Evolutionary conservation across 371 early-diverging fungal genomes (phyloP).

Genomic region (Blakeslea trispora): DNA sequence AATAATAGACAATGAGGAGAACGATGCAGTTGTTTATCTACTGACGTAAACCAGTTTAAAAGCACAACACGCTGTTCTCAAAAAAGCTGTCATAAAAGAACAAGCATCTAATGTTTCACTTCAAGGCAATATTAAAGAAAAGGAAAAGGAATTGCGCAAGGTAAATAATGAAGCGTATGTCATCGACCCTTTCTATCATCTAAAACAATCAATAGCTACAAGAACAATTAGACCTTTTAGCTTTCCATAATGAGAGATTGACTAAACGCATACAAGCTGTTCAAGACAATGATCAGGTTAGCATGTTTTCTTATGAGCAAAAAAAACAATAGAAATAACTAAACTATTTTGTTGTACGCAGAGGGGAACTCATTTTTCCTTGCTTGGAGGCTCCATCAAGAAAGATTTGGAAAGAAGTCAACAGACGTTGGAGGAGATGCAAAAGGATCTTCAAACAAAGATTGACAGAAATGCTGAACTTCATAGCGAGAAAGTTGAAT

Average conservation of each 20-base stretch:
- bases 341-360: slow-evolving; percentile 5
- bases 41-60: slow-evolving; percentile 46
- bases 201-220: slow-evolving; percentile 30
- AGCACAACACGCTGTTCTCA: slow-evolving; percentile 63
- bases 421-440: slow-evolving; percentile 55
- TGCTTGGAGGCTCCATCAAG: slow-evolving; percentile 60
- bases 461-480: slow-evolving; percentile 64
- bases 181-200: no score
- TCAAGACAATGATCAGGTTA: slow-evolving; percentile 52
- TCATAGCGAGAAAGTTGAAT: slow-evolving; percentile 12
- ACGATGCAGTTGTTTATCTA: no score
- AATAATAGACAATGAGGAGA: neutral
- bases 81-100: slow-evolving; percentile 67
- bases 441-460: slow-evolving; percentile 55
- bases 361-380: slow-evolving; percentile 53
- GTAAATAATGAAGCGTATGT: no score
- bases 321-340: no score
- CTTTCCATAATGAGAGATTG: slow-evolving; percentile 67
- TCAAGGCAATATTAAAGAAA: slow-evolving; percentile 64
- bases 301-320: neutral
- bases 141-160: slow-evolving; percentile 68
- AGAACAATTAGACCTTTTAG: slow-evolving; percentile 64
- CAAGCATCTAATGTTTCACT: slow-evolving; percentile 57
- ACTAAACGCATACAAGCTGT: slow-evolving; percentile 67
- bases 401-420: slow-evolving; percentile 63